These are phyloP conservation scores for Kwoniella sp. DNA, from an alignment of 768 basidiomycete genomes.

Conservation along the genomic window DNA sequence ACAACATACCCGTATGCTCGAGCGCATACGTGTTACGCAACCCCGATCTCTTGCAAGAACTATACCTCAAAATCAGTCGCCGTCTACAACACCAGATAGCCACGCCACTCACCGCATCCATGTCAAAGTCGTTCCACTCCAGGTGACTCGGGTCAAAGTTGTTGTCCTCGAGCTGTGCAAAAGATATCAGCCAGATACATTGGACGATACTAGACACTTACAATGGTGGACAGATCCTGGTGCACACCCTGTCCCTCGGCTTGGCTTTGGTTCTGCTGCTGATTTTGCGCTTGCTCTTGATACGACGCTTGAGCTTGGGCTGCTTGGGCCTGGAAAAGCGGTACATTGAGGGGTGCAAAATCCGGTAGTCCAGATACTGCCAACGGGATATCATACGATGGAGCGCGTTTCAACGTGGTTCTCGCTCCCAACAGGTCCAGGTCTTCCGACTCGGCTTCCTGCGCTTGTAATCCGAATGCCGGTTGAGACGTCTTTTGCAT, in stretches of 20 bases:
- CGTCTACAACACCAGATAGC: neutral
- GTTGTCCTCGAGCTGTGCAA: conserved; percentile 6
- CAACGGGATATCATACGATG: neutral
- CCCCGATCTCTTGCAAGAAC: conserved; percentile 19
- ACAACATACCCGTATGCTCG: no score
- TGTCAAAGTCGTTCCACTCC: conserved; percentile 23
- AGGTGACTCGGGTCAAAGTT: conserved; percentile 2
- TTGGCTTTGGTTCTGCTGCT: no score
- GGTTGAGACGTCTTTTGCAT: conserved; percentile 6
- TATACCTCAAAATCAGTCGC: neutral
- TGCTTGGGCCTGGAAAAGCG: no score
- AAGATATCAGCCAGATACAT: neutral
- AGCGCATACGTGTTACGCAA: neutral
- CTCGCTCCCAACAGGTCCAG: conserved; percentile 15
- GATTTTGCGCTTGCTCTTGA: no score
- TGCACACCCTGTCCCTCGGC: neutral
- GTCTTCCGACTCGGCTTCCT: conserved; percentile 20
- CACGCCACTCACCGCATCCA: conserved; percentile 16
- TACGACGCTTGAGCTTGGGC: no score
- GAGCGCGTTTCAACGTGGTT: conserved; percentile 8
- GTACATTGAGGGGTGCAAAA: neutral
- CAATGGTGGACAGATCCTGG: neutral
- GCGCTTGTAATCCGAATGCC: neutral
- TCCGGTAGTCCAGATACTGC: neutral
- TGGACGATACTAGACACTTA: neutral